Base-by-base conservation (phyloP, 2,329 filamentous ascomycete species). In the Alternaria infectoria region DNA sequence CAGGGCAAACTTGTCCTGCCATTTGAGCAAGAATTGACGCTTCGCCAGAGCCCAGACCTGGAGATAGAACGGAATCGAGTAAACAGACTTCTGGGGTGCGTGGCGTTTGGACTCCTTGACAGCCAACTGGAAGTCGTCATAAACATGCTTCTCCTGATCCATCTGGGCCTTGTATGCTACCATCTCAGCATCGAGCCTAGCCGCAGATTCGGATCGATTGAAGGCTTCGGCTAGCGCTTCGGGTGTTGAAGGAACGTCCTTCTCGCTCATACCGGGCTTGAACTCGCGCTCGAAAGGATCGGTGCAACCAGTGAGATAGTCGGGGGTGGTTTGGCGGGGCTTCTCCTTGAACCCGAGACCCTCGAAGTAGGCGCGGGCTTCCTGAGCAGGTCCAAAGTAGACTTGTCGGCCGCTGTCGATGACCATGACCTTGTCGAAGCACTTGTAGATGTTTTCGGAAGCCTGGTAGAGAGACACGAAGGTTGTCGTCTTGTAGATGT, bases 401-500 rank as follows among this genome's bases (percentile, higher is more conserved):
- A 92, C 90, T 76, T 93, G 89, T 26, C 86, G 87, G 2, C 92
- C 92, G 44, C 87, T 86, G 65, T 94, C 91, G 59, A 96, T 91
- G 36, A 94, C 90, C 73, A 96, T 83, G 12, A 96, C 92, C 79
- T 95, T 96, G 83, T 96, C 92, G 65, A 95, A 94, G 32, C 89
- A 87, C 21, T 85, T 85, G 81, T 92, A 94, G 65, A 95, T 93
- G 71, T 91, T 93, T 79, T 96, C 91, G 0, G 90, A 93, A 0
- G 92, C 92, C 76, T 96, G 93, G 78, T 96, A 97, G 0, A 97
- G 83, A 0, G 93, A 93, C 2, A 96, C 92, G 64, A 96, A 94
- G 0, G 93, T 96, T 2, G 91, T 92, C 0, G 90, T 93, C 76
- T 91, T 88, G 85, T 93, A 93, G 58, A 96, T 88, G 77, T 96